Evolutionary conservation across 306 rosid species (phyloP).

Genomic region (Medicago truncatula): MtrunA17r5.0-ANR NC_053043.1:41936001-41936500

Average conservation of each 20-base stretch:
- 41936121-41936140: conserved; percentile 90
- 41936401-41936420: conserved; percentile 71
- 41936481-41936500: conserved; percentile 73
- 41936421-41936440: conserved; percentile 70
- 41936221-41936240: conserved; percentile 91
- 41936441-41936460: conserved; percentile 82
- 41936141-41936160: conserved; percentile 85
- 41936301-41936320: conserved; percentile 54
- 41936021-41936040: conserved; percentile 75
- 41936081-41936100: conserved; percentile 66
- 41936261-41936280: conserved; percentile 51
- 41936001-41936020: conserved; percentile 85
- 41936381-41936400: conserved; percentile 53
- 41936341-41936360: conserved; percentile 78
- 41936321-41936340: conserved; percentile 77
- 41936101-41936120: conserved; percentile 85
- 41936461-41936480: conserved; percentile 73
- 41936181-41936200: conserved; percentile 97
- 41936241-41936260: conserved; percentile 73
- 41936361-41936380: conserved; percentile 67
- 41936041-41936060: conserved; percentile 79
- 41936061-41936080: conserved; percentile 70
- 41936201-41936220: conserved; percentile 97
- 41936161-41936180: conserved; percentile 91
- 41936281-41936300: conserved; percentile 47